Evolutionary conservation across 2,329 filamentous ascomycete species (phyloP).

Genomic region (Botrytis squamosa): DNA sequence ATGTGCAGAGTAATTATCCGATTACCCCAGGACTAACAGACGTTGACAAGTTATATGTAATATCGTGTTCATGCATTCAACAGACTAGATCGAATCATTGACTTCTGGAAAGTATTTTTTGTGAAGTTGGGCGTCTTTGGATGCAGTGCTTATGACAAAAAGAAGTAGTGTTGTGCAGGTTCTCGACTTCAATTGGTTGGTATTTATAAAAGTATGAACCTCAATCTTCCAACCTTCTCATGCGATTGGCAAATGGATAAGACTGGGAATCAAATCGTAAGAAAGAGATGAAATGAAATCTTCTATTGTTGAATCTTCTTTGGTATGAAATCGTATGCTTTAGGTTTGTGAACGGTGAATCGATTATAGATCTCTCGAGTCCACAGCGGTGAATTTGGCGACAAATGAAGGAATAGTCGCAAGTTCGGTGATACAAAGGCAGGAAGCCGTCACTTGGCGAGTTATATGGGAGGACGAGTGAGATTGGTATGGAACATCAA

Average conservation of each 20-base stretch:
- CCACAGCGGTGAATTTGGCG: conserved; percentile 2
- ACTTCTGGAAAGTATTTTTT: background rate
- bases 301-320: background rate
- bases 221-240: conserved; percentile 1
- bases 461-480: conserved; percentile 18
- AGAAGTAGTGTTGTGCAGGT: background rate
- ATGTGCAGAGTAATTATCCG: conserved; percentile 29
- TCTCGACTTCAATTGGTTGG: background rate
- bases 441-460: conserved; percentile 25
- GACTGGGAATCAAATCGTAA: background rate
- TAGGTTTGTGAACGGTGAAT: conserved; percentile 13
- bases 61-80: conserved; percentile 19
- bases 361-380: conserved; percentile 13
- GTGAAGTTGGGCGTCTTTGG: background rate
- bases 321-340: conserved; percentile 11
- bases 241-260: background rate
- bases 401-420: conserved; percentile 1
- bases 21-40: conserved; percentile 30
- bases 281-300: background rate
- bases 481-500: conserved; percentile 20
- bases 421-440: conserved; percentile 13
- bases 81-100: conserved; percentile 2
- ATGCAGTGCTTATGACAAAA: background rate
- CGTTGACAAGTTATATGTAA: conserved; percentile 27
- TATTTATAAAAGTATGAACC: background rate